Percentiles rank a stretch among this genome's conserved stretches.
Evolutionary conservation across 1,284 basidiomycete species (phyloP).

Genomic region (Caloboletus firmus): DNA sequence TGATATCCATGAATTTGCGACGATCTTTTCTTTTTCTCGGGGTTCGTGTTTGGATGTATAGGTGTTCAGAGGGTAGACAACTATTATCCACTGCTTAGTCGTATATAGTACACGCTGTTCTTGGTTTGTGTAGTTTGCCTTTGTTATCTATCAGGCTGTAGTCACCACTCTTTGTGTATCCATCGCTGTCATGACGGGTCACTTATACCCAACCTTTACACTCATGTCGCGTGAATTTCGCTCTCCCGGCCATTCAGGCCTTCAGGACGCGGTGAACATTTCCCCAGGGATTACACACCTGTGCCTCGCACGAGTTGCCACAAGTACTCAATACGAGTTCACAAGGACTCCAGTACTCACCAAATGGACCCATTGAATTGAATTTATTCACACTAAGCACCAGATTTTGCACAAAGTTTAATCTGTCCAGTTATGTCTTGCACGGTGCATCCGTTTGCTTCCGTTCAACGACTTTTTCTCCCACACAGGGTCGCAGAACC

Average conservation of each 20-base stretch:
- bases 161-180: not conserved
- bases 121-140: not conserved
- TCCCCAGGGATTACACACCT: not conserved
- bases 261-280: not conserved
- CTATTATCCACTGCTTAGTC: not conserved
- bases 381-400: not conserved
- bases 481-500: slow-evolving; percentile 1
- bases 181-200: not conserved
- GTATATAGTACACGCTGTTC: not conserved
- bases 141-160: not conserved
- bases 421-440: slow-evolving; percentile 9
- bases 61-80: slow-evolving; percentile 2
- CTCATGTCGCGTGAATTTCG: not conserved
- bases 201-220: not conserved
- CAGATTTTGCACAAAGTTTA: slow-evolving; percentile 1
- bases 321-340: not conserved
- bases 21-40: not conserved
- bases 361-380: too few relatives aligned
- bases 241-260: not conserved
- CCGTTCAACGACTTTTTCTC: not conserved
- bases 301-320: not conserved
- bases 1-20: not conserved
- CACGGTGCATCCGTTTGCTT: not conserved
- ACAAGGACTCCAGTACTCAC: not conserved
- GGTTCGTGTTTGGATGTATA: not conserved